Evolutionary conservation across 2,329 filamentous ascomycete species (phyloP), one percentile per base, ranked within the genome.

Genomic region (Chlorencoelia australis): DNA sequence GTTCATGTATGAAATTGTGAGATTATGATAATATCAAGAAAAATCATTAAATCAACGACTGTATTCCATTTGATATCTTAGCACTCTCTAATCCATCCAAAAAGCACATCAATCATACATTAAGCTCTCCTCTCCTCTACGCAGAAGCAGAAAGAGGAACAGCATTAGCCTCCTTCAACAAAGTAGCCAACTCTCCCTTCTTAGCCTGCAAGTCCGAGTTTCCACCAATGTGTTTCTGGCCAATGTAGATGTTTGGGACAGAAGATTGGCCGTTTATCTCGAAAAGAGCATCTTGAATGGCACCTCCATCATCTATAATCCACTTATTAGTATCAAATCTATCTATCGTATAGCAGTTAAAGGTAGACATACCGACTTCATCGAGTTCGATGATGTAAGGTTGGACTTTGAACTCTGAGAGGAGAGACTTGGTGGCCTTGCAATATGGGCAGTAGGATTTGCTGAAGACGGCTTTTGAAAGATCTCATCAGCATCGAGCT

Each of bases 401-500:
- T 52, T 87, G 82, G 43, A 83, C 84, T 47, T 78, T 76, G 40
- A 77, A 51, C 40, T 75, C 67, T 55, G 69, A 73, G 51, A 98
- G 68, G 33, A 85, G 69, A 39, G 69, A 56, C 77, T 96, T 96
- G 51, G 81, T 77, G 42, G 78, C 69, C 40, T 65, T 71, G 73
- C 89, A 96, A 74, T 94, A 93, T 9, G 88, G 87, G 74, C 91
- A 98, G 68, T 86, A 94, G 11, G 81, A 85, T 70, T 98, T 98
- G 65, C 82, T 88, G 73, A 98, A 98, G 59, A 98, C 84, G 54
- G 91, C 83, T 84, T 26, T 13, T 21, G 20, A 14, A 26, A 20
- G 11, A 24, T 20, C 3, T 24, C 18, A 40, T 9, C 17, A 9
- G 19, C 14, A 16, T 4, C 4, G 14, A n/a, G 17, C n/a, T 20